Conservation (phyloP, 768 basidiomycete species). For the Glaciozyma martinii region DNA sequence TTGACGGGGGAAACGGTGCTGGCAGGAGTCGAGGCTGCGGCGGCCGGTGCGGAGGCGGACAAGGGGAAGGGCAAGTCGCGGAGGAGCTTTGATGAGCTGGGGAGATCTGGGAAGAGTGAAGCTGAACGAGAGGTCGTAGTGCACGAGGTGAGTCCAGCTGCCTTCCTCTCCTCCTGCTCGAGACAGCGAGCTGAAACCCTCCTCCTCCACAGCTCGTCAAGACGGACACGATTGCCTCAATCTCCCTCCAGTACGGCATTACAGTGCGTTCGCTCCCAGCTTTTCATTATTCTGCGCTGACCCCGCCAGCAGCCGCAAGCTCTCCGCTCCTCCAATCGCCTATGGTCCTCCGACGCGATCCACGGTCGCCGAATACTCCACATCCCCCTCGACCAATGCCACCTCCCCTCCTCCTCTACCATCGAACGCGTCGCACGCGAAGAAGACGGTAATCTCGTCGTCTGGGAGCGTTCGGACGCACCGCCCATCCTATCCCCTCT, state of each 20-base stretch:
- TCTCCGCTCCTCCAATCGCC: constrained; percentile 75
- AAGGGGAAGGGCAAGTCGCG: constrained; percentile 11
- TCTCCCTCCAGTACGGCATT: constrained; percentile 82
- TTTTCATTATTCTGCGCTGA: background rate
- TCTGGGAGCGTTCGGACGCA: constrained; percentile 7
- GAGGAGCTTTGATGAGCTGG: constrained; percentile 27
- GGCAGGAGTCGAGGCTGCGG: background rate
- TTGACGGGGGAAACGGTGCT: constrained; percentile 1
- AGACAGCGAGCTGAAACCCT: background rate
- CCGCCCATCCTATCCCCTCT: constrained; percentile 4
- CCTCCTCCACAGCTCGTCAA: constrained; percentile 49
- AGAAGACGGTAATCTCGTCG: constrained; percentile 19
- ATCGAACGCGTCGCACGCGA: constrained; percentile 21
- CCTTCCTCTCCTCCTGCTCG: background rate
- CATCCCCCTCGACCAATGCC: constrained; percentile 51
- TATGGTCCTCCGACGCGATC: constrained; percentile 89
- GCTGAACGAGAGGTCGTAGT: constrained; percentile 39
- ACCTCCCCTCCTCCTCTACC: constrained; percentile 28
- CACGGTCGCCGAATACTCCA: constrained; percentile 74
- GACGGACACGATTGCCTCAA: constrained; percentile 72
- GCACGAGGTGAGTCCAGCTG: constrained; percentile 35
- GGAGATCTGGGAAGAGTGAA: background rate
- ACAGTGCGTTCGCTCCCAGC: constrained; percentile 43
- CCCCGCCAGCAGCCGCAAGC: constrained; percentile 47
- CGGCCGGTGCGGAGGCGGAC: background rate